Evolutionary conservation across 495 filamentous ascomycete species (phyloP).

Genomic region (Polyplosphaeria fusca): DNA sequence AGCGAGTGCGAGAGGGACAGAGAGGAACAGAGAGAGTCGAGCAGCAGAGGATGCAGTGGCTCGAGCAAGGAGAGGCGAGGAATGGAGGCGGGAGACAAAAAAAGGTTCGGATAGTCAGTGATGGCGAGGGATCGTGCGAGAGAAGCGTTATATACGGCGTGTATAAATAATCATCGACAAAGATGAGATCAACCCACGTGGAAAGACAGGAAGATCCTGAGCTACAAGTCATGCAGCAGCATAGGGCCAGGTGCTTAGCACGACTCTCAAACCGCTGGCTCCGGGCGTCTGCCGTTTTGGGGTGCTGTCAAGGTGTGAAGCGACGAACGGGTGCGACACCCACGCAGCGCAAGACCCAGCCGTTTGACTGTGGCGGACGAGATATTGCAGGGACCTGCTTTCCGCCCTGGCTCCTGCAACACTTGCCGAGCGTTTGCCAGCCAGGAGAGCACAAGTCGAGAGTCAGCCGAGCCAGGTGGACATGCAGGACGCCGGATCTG

Average conservation of each 20-base stretch:
- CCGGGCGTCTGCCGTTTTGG: constrained; percentile 29
- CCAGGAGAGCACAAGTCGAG: constrained; percentile 4
- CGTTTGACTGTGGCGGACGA: constrained; percentile 9
- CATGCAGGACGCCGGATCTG: constrained; percentile 31
- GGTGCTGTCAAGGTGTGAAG: constrained; percentile 29
- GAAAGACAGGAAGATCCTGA: constrained; percentile 27
- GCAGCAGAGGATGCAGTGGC: background rate
- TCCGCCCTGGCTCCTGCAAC: constrained; percentile 1
- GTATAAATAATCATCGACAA: constrained; percentile 30
- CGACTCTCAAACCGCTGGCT: constrained; percentile 34
- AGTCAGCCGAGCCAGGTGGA: constrained; percentile 26
- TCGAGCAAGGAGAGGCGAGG: no score
- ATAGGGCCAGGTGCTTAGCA: constrained; percentile 29
- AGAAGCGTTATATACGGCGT: constrained; percentile 6
- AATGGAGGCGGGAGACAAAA: no score
- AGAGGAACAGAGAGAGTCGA: background rate
- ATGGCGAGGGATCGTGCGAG: constrained; percentile 10
- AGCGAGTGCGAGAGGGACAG: background rate
- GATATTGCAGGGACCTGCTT: constrained; percentile 1
- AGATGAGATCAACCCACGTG: constrained; percentile 35
- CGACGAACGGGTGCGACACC: constrained; percentile 22
- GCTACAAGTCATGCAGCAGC: constrained; percentile 29
- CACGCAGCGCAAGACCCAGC: constrained; percentile 9
- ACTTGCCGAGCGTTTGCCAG: constrained; percentile 2
- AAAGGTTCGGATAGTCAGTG: background rate